phyloP scores from a whole-genome alignment of 2,329 filamentous ascomycete genomes.

The Clonostachys rhizophaga region DNA sequence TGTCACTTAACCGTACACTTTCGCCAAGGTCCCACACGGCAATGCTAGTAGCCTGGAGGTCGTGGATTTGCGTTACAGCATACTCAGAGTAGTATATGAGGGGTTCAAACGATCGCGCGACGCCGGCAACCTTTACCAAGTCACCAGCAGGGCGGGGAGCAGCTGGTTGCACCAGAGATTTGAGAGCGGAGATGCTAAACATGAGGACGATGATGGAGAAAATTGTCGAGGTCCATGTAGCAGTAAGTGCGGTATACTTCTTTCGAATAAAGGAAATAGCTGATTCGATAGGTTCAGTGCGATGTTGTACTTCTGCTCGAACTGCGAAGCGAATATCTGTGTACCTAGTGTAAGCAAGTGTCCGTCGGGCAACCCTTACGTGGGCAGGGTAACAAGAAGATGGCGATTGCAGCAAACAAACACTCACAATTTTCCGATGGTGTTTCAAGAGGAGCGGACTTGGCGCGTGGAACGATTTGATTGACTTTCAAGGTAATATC shows the following conservation, averaged over 20 bases:
- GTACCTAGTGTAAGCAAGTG: background rate
- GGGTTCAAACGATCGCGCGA: constrained; percentile 89
- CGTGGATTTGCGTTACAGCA: constrained; percentile 78
- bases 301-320: constrained; percentile 82
- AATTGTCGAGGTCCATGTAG: constrained; percentile 65
- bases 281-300: constrained; percentile 77
- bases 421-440: constrained; percentile 45
- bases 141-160: constrained; percentile 44
- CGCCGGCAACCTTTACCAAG: constrained; percentile 82
- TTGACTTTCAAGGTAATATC: constrained; percentile 25
- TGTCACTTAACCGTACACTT: constrained; percentile 82
- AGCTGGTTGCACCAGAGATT: constrained; percentile 67
- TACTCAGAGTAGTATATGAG: constrained; percentile 93
- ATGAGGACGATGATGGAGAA: constrained; percentile 57
- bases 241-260: constrained; percentile 56
- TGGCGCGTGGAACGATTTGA: constrained; percentile 18
- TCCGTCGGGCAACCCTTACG: background rate
- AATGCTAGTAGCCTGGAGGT: constrained; percentile 85
- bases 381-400: background rate
- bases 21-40: constrained; percentile 95
- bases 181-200: constrained; percentile 60
- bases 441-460: constrained; percentile 14
- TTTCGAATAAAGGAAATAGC: constrained; percentile 59
- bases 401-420: constrained; percentile 9
- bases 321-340: constrained; percentile 85